Conservation (phyloP, 495 filamentous ascomycete genomes). For the Amniculicola lignicola region DNA sequence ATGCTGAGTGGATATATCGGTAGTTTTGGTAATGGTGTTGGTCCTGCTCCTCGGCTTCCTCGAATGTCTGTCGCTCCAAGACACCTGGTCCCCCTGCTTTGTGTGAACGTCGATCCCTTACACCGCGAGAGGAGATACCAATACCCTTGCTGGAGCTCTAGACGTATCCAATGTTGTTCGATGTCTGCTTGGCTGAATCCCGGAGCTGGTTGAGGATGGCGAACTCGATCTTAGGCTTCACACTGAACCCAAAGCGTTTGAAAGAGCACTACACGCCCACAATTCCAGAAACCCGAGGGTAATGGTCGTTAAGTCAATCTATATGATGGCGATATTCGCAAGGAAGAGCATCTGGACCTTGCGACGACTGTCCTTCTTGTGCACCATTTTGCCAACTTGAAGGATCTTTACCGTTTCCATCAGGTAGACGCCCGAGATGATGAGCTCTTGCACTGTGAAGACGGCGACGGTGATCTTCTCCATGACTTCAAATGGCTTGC, state of each 20-base stretch:
- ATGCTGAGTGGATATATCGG: background rate
- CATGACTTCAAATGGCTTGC: constrained; percentile 11
- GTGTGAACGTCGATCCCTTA: background rate
- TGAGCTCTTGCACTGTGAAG: constrained; percentile 13
- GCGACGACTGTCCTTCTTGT: constrained; percentile 10
- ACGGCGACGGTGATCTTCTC: constrained; percentile 15
- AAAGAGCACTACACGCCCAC: constrained; percentile 11
- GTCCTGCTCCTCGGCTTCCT: background rate
- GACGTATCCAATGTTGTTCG: background rate
- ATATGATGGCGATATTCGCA: constrained; percentile 30
- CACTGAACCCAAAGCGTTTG: constrained; percentile 27
- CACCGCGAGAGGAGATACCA: background rate
- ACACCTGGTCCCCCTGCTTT: background rate
- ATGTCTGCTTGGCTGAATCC: constrained; percentile 9
- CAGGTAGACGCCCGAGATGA: constrained; percentile 18
- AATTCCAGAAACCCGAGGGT: constrained; percentile 4
- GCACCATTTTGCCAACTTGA: constrained; percentile 1
- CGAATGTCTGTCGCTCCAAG: background rate
- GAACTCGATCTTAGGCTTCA: constrained; percentile 31
- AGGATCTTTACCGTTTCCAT: constrained; percentile 11
- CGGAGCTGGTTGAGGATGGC: constrained; percentile 25
- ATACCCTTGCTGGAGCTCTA: background rate
- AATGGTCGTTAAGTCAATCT: constrained; percentile 19
- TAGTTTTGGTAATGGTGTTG: constrained; percentile 1
- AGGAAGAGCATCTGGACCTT: constrained; percentile 15